Evolutionary conservation across 345 rosid genomes (phyloP), one percentile per base, ranked within the genome.

Genomic region (Populus ilicifolia): DNA sequence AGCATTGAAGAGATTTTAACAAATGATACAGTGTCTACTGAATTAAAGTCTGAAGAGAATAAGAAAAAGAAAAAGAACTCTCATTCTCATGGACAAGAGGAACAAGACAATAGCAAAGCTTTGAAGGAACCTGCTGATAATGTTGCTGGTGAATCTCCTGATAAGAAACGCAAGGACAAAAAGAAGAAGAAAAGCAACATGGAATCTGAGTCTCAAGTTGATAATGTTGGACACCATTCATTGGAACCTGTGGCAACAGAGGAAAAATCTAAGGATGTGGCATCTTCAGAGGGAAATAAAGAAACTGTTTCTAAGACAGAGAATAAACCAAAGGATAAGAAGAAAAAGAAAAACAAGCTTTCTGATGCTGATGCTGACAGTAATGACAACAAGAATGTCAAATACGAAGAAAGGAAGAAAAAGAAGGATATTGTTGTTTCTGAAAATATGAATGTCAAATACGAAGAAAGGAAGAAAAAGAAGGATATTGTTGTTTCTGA

Each of bases 241-340:
- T n/a, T 25, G 67, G 78, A 81, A 56, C 50, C 44, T 4, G 67
- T 29, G 71, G 71, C 67, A 25, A 33, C 74, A 11, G 79, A 75
- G 67, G 87, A 77, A 69, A 68, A 79, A 71, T 80, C 79, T 27
- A 69, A 67, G 69, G 78, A 69, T 52, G 70, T 33, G n/a, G 62
- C 35, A 52, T 18, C 50, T 72, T 67, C 54, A 12, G 78, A 76
- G 63, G 50, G 10, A 56, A 75, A 74, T 20, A 64, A 71, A 77
- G 84, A 77, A 73, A 39, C 81, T 67, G 72, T 76, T 77, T 72
- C 75, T 46, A 80, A 71, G 77, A 66, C 72, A 2, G 64, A 84
- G 61, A 79, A 82, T 16, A 81, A 81, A 74, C 73, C 83, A 23
- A 88, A 82, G 78, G 85, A 88, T 83, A 86, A 86, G 78, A 89